Evolutionary conservation across 495 filamentous ascomycete genomes (phyloP).

Genomic region (Clohesyomyces aquaticus): DNA sequence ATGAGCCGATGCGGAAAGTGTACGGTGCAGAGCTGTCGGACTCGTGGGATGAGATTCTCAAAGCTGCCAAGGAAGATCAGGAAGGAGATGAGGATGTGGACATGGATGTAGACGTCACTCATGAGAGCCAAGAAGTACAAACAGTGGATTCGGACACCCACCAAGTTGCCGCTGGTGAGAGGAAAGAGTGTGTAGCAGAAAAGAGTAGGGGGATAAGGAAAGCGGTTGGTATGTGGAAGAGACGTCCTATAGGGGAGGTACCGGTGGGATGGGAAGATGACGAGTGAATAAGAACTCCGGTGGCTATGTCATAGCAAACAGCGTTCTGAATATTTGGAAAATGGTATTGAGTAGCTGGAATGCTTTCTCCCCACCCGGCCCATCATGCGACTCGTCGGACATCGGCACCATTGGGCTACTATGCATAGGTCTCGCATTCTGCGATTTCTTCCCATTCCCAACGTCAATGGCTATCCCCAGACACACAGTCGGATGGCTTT

Average conservation of each 20-base stretch:
- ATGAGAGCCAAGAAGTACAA: neutral
- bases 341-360: too few relatives aligned
- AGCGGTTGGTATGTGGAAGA: conserved; percentile 22
- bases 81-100: conserved; percentile 4
- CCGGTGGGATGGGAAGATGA: conserved; percentile 15
- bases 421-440: too few relatives aligned
- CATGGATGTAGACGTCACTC: neutral
- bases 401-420: too few relatives aligned
- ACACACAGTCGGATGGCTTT: too few relatives aligned
- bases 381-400: too few relatives aligned
- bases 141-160: neutral
- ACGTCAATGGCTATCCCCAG: too few relatives aligned
- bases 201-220: conserved; percentile 21
- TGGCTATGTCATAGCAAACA: neutral
- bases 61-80: conserved; percentile 6
- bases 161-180: neutral
- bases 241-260: conserved; percentile 12
- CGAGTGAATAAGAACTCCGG: conserved; percentile 10
- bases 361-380: too few relatives aligned
- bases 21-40: neutral
- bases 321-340: too few relatives aligned
- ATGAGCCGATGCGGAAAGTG: neutral
- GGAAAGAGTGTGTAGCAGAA: neutral
- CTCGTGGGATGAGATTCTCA: conserved; percentile 7
- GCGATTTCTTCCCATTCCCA: too few relatives aligned